Evolutionary conservation across 371 early-diverging fungal species (phyloP), one percentile per base, ranked within the genome.

Genomic region (Syncephalastrum contaminatum): DNA sequence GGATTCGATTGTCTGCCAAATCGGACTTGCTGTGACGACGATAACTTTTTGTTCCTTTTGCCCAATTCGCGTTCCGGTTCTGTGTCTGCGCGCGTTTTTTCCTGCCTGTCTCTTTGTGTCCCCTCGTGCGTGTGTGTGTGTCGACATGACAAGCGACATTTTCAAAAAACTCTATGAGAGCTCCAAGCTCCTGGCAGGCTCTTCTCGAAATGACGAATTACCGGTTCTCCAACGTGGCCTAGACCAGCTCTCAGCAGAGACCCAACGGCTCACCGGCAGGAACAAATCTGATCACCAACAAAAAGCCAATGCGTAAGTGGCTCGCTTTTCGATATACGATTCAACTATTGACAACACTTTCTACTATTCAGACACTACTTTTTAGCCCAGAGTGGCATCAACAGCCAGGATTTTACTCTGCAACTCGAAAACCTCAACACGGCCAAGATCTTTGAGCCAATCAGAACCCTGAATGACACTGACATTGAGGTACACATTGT

Each of bases 341-440:
- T 12, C 22, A 27, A 7, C 14, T 10, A 48, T 8, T 20, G 30
- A 21, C 45, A 39, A 8, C 5, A 2, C 16, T 40, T 22, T 22
- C 14, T 53, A 20, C 20, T 40, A n/a, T 24, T 13, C 13, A 77
- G 82, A 15, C 83, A 82, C 22, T 72, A 70, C 57, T 72, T 92
- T 53, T 69, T 92, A 39, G 90, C 93, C 2, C 81, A 79, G 41
- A 71, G 77, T 18, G 96, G 94, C 3, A 78, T 90, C 56, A 88
- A 94, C 64, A 75, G 88, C 22, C 86, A 88, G 40, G 70, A 68
- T 36, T 77, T 90, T 25, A 56, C 82, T 16, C 75, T 84, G 24
- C 72, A 73, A 16, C 59, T 87, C 13, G 79, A 82, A 43, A 57
- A 79, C 5, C 81, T 88, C 49, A 76, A 85, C 50, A 62, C 88